Percentiles rank a stretch among this genome's conserved stretches.
These are phyloP conservation scores for Cercospora sp. DNA, from an alignment of 2,329 filamentous ascomycete genomes.

Conservation along the genomic window DNA sequence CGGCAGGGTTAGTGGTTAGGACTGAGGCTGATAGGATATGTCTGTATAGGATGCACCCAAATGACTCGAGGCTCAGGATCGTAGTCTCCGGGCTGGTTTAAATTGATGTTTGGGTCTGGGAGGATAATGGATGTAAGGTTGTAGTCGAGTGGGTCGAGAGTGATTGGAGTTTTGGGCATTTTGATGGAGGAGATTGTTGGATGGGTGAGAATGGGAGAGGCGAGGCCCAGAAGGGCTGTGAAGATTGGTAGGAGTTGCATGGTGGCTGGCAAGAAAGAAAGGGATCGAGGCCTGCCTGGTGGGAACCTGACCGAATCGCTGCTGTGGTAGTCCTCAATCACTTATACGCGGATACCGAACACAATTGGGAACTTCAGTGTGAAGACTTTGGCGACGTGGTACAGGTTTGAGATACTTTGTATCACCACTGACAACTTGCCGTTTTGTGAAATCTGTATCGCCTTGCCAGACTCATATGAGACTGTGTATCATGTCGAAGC, in stretches of 20 bases:
- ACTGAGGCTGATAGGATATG: background rate
- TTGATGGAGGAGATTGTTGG: background rate
- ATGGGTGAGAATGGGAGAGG: background rate
- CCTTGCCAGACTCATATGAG: background rate
- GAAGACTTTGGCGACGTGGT: background rate
- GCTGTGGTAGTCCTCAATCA: background rate
- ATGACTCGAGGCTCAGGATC: background rate
- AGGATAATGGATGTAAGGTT: background rate
- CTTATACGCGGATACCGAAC: background rate
- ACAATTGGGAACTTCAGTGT: background rate
- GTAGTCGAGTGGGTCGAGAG: background rate
- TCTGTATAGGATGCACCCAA: background rate
- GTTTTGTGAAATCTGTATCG: background rate
- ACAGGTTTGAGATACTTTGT: background rate
- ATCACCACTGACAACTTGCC: background rate
- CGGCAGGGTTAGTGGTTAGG: background rate
- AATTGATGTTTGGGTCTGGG: background rate
- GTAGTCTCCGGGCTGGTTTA: background rate
- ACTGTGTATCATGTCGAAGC: background rate
- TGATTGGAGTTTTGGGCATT: background rate
- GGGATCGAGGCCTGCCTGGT: background rate
- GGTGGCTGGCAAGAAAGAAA: background rate
- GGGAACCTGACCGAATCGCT: background rate
- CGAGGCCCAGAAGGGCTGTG: background rate
- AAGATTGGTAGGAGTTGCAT: background rate